Conservation (phyloP, 2,329 filamentous ascomycete species). For the Drechslerella coelobrocha region DNA sequence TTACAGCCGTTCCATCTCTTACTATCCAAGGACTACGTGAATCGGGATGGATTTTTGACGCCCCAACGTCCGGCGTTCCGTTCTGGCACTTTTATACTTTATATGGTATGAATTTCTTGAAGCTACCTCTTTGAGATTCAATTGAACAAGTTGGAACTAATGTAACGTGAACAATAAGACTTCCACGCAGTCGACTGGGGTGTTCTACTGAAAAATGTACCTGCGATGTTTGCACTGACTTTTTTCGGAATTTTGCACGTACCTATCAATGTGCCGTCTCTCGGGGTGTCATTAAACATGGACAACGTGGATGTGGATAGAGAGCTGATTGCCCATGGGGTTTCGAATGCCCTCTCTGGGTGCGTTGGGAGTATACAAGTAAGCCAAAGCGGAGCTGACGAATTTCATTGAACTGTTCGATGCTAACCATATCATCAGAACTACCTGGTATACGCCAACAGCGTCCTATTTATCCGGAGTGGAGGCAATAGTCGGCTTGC, state of each 20-base stretch:
- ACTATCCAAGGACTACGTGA: constrained; percentile 71
- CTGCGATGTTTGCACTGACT: constrained; percentile 93
- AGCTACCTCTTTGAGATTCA: not conserved
- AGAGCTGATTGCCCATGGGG: constrained; percentile 88
- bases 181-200: constrained; percentile 81
- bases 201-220: constrained; percentile 81
- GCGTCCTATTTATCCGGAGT: constrained; percentile 92
- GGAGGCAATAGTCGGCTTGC: constrained; percentile 87
- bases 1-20: constrained; percentile 72
- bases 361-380: constrained; percentile 81
- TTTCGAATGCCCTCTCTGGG: constrained; percentile 90
- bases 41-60: constrained; percentile 88
- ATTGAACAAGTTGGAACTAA: constrained; percentile 8
- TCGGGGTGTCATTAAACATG: constrained; percentile 88
- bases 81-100: constrained; percentile 99
- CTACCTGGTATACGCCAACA: constrained; percentile 97
- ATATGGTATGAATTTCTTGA: constrained; percentile 70
- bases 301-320: constrained; percentile 90
- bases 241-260: constrained; percentile 98
- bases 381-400: constrained; percentile 29
- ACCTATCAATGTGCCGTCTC: constrained; percentile 93
- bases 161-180: constrained; percentile 63
- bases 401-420: not conserved
- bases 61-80: constrained; percentile 80
- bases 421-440: constrained; percentile 67